A percentile compares a stretch with the other conserved stretches of the same genome.
Conservation (phyloP, 106 monocot species). For the Apostasia ramifera region DNA sequence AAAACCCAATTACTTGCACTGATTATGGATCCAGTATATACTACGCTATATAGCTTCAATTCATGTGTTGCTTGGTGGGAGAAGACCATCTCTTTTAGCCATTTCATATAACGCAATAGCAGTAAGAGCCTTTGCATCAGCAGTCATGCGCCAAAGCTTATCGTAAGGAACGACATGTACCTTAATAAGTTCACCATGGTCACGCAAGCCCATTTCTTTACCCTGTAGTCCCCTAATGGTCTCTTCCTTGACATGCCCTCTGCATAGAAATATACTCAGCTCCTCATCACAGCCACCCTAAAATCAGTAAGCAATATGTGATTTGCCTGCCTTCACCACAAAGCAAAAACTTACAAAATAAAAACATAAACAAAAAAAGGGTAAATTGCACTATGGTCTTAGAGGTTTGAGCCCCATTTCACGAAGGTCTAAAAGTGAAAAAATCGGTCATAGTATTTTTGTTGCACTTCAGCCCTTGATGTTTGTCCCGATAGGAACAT, state of each 20-base stretch:
- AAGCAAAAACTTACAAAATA: too few species aligned
- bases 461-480: too few species aligned
- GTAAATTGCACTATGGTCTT: too few species aligned
- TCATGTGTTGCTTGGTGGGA: conserved; percentile 13
- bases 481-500: too few species aligned
- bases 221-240: conserved; percentile 55
- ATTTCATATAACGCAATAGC: conserved; percentile 88
- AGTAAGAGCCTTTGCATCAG: conserved; percentile 79
- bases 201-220: conserved; percentile 75
- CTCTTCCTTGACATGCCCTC: conserved; percentile 43
- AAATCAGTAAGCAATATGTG: too few species aligned
- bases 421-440: too few species aligned
- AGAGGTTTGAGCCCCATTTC: too few species aligned
- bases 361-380: too few species aligned
- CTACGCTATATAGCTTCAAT: too few species aligned
- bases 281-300: conserved; percentile 98
- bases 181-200: conserved; percentile 93
- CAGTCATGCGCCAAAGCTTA: conserved; percentile 75
- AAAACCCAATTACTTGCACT: not conserved
- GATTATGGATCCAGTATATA: too few species aligned
- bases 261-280: conserved; percentile 74
- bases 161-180: conserved; percentile 74
- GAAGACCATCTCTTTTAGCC: conserved; percentile 77
- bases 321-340: too few species aligned
- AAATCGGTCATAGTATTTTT: too few species aligned